phyloP scores from a whole-genome alignment of 139 green algal species.

The Coccomyxa sp. region DNA sequence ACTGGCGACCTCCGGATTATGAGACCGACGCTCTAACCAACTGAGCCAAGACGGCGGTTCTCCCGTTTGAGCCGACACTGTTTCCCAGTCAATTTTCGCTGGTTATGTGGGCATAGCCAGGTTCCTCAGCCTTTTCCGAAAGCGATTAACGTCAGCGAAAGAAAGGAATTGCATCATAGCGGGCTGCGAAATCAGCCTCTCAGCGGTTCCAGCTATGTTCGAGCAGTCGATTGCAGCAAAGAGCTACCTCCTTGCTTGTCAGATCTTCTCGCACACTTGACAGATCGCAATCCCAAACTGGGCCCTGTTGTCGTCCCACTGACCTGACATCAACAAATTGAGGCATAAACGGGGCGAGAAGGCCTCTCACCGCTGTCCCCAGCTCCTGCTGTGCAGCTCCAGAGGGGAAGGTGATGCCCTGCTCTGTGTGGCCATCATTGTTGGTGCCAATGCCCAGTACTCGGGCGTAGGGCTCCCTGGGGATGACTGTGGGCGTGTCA shows the following conservation, averaged over 20 bases:
- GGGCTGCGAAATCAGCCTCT: too few relatives aligned
- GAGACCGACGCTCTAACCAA: constrained; percentile 1
- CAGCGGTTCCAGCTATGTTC: too few relatives aligned
- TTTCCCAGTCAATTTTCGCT: too few relatives aligned
- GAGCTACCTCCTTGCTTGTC: not conserved
- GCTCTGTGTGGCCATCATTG: constrained; percentile 9
- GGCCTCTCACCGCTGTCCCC: not conserved
- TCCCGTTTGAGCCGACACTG: too few relatives aligned
- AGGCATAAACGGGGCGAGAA: not conserved
- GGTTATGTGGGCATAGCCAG: too few relatives aligned
- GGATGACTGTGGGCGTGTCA: not conserved
- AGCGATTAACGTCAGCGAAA: too few relatives aligned
- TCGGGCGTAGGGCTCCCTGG: not conserved
- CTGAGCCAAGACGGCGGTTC: not conserved
- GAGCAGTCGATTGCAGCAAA: too few relatives aligned
- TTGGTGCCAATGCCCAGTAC: constrained; percentile 5
- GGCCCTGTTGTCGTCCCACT: too few relatives aligned
- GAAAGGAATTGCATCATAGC: too few relatives aligned
- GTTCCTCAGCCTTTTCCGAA: too few relatives aligned
- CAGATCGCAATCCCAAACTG: too few relatives aligned
- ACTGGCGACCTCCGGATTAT: constrained; percentile 1
- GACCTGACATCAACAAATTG: too few relatives aligned
- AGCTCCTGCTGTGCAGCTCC: not conserved
- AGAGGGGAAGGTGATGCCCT: constrained; percentile 11
- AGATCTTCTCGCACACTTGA: not conserved